These are phyloP conservation scores for Suillus luteus DNA, from an alignment of 768 basidiomycete species.

Conservation along the genomic window DNA sequence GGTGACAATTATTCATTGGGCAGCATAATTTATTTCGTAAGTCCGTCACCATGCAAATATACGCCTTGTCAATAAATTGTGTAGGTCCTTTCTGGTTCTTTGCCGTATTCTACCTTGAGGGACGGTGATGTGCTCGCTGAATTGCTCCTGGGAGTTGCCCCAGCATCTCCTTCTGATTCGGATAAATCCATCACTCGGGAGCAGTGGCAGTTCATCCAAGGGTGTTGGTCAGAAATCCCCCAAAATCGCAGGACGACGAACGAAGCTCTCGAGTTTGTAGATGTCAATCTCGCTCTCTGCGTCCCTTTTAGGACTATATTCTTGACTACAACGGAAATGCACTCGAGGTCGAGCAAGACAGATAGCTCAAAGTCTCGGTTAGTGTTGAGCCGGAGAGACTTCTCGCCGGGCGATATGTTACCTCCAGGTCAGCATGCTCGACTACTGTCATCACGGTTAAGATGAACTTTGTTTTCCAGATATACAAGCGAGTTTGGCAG, in stretches of 20 bases:
- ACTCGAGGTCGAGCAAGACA: constrained; percentile 6
- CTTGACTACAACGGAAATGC: not conserved
- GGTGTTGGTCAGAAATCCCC: constrained; percentile 19
- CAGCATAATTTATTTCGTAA: constrained; percentile 9
- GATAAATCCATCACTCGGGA: constrained; percentile 3
- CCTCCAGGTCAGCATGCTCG: not conserved
- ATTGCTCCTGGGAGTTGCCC: constrained; percentile 2
- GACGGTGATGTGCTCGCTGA: constrained; percentile 10
- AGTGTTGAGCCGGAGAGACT: not conserved
- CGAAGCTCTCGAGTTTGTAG: constrained; percentile 7
- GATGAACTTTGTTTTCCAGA: not conserved
- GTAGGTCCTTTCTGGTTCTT: constrained; percentile 10
- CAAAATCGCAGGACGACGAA: not conserved
- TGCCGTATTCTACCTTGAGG: constrained; percentile 7
- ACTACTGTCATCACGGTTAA: too few species aligned
- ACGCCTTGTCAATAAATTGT: not conserved
- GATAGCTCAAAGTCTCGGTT: constrained; percentile 1
- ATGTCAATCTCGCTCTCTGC: constrained; percentile 7
- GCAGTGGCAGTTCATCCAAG: constrained; percentile 10
- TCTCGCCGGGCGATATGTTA: not conserved
- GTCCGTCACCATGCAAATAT: not conserved
- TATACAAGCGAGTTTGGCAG: constrained; percentile 6
- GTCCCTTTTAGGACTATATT: not conserved
- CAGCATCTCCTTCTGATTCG: not conserved
- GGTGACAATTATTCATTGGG: constrained; percentile 48